phyloP scores from a whole-genome alignment of 371 early-diverging fungal genomes.

The Rhizopus delemar region DNA sequence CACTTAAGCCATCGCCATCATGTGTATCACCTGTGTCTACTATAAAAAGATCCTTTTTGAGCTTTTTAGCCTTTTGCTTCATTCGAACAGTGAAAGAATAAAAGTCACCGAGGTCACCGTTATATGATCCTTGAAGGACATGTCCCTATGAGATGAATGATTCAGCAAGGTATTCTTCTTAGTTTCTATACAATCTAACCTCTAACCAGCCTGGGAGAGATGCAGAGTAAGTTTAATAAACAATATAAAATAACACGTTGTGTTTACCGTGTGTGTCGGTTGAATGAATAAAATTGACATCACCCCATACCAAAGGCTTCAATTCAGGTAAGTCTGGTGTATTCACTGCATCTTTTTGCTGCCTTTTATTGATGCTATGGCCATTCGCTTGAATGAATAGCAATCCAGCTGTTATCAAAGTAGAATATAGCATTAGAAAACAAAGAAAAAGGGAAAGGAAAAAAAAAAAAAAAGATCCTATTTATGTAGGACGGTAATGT shows the following conservation, averaged over 20 bases:
- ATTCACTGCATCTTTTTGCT: conserved; percentile 15
- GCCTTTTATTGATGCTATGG: conserved; percentile 4
- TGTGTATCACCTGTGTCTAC: conserved; percentile 60
- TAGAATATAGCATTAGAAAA: not conserved
- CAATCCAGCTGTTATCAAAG: not conserved
- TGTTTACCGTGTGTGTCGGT: conserved; percentile 49
- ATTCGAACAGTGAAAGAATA: conserved; percentile 54
- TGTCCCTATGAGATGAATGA: conserved; percentile 32
- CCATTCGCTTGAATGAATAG: not conserved
- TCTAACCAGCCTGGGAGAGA: conserved; percentile 39
- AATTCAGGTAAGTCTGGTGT: conserved; percentile 2
- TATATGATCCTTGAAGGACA: conserved; percentile 43
- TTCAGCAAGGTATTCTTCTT: not conserved
- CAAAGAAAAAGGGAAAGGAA: not conserved
- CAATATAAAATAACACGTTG: not conserved
- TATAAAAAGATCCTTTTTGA: conserved; percentile 57
- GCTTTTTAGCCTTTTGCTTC: conserved; percentile 48
- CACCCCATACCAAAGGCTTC: conserved; percentile 50
- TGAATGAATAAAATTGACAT: conserved; percentile 54
- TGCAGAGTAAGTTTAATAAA: not conserved
- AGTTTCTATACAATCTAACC: conserved; percentile 6
- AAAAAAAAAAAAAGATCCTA: conserved; percentile 6
- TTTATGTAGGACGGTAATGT: no score
- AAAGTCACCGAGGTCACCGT: conserved; percentile 60
- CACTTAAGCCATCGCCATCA: conserved; percentile 56